A percentile compares a stretch with the other conserved stretches of the same genome.
Conservation (phyloP, 805 yeast species). For the Candida glaebosa region DNA sequence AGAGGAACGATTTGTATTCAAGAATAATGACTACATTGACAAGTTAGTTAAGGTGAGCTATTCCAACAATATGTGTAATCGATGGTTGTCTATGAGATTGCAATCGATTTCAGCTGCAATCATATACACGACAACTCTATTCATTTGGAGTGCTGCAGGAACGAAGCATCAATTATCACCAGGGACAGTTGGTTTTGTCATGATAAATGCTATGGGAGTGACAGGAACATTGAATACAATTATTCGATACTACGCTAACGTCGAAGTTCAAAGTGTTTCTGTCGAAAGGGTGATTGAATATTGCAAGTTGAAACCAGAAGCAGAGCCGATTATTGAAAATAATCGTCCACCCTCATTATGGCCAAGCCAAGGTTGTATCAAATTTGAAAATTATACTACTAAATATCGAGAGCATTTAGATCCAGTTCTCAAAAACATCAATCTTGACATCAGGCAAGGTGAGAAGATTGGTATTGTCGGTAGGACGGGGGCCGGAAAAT, state of each 20-base stretch:
- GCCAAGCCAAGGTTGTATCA: conserved; percentile 75
- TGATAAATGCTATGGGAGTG: conserved; percentile 31
- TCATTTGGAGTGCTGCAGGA: conserved; percentile 22
- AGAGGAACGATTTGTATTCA: conserved; percentile 22
- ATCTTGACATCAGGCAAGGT: conserved; percentile 57
- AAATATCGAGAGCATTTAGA: conserved; percentile 83
- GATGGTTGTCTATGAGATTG: conserved; percentile 37
- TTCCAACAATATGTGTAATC: conserved; percentile 19
- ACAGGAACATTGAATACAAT: conserved; percentile 28
- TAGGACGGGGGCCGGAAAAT: conserved; percentile 95
- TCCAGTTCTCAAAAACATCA: conserved; percentile 67
- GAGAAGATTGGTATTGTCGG: conserved; percentile 96
- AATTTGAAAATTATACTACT: conserved; percentile 70
- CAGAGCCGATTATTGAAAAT: conserved; percentile 36
- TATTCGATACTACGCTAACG: conserved; percentile 31
- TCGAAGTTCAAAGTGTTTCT: conserved; percentile 30
- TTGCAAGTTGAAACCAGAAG: conserved; percentile 38
- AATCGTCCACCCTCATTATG: conserved; percentile 47
- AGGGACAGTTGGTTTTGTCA: conserved; percentile 35
- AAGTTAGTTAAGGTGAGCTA: conserved; percentile 17
- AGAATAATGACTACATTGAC: conserved; percentile 21
- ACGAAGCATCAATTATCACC: conserved; percentile 22
- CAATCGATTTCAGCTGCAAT: conserved; percentile 32
- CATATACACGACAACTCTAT: conserved; percentile 23
- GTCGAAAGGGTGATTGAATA: conserved; percentile 38